These are phyloP conservation scores for Cenococcum geophilum DNA, from an alignment of 495 filamentous ascomycete genomes.

Conservation along the genomic window DNA sequence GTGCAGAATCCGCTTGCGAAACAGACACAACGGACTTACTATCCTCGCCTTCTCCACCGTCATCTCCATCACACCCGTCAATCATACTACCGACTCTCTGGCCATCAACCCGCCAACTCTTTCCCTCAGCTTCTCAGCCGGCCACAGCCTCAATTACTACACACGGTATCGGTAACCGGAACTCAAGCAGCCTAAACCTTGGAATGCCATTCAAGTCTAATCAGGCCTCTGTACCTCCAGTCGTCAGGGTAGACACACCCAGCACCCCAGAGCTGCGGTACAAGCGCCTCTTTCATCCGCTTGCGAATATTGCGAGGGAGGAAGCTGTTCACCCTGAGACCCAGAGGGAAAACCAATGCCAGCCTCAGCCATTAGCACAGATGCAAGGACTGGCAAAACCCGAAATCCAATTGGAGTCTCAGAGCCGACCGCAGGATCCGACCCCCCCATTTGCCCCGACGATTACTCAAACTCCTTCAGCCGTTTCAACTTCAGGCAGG, in stretches of 20 bases:
- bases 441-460: not conserved
- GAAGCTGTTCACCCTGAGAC: not conserved
- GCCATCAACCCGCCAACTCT: slow-evolving; percentile 29
- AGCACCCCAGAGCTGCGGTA: slow-evolving; percentile 33
- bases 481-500: too few species aligned
- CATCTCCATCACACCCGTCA: slow-evolving; percentile 9
- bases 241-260: not conserved
- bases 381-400: not conserved
- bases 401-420: not conserved
- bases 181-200: slow-evolving; percentile 10
- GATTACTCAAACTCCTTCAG: not conserved
- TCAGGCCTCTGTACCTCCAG: not conserved
- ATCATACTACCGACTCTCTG: slow-evolving; percentile 22
- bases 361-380: slow-evolving; percentile 4
- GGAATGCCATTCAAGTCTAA: slow-evolving; percentile 12
- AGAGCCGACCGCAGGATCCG: slow-evolving; percentile 4
- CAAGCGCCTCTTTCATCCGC: slow-evolving; percentile 32
- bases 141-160: slow-evolving; percentile 18
- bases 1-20: slow-evolving; percentile 12
- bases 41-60: slow-evolving; percentile 16
- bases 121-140: slow-evolving; percentile 29
- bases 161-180: slow-evolving; percentile 1
- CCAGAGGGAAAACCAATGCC: slow-evolving; percentile 7
- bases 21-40: slow-evolving; percentile 21
- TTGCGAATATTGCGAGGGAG: not conserved